phyloP scores from a whole-genome alignment of 2,329 filamentous ascomycete genomes.

The Thermothelomyces thermophilus region DNA sequence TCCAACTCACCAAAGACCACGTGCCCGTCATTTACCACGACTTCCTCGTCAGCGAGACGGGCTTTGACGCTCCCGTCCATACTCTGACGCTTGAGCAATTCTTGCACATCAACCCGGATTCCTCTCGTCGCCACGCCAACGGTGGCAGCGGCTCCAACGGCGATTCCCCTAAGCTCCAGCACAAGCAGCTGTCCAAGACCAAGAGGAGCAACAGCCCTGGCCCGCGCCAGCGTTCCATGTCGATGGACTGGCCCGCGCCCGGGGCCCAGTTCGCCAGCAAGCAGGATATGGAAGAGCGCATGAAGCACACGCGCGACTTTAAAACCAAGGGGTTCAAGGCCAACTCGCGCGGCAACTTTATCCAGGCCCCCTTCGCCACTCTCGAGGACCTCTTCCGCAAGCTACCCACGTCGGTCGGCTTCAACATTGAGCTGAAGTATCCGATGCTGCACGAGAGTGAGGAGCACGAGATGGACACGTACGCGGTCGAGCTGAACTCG shows the following conservation, averaged over 20 bases:
- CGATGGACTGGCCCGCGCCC: conserved; percentile 40
- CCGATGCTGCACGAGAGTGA: conserved; percentile 95
- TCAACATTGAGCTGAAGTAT: conserved; percentile 99
- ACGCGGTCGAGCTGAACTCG: conserved; percentile 89
- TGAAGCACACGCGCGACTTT: conserved; percentile 95
- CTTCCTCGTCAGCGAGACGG: conserved; percentile 94
- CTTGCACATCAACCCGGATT: conserved; percentile 68
- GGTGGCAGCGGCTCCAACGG: conserved; percentile 28
- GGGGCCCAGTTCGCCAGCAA: conserved; percentile 17
- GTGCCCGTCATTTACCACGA: conserved; percentile 98
- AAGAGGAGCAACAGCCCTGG: conserved; percentile 27
- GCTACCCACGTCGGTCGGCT: conserved; percentile 75
- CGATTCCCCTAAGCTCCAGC: conserved; percentile 21
- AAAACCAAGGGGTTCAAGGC: conserved; percentile 94
- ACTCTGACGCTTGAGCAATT: conserved; percentile 94
- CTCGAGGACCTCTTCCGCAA: conserved; percentile 87
- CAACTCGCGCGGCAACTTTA: conserved; percentile 88
- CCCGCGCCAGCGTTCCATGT: conserved; percentile 45
- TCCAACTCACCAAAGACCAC: conserved; percentile 97
- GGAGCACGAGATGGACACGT: conserved; percentile 93
- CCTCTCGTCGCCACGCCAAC: conserved; percentile 34
- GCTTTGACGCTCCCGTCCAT: conserved; percentile 93
- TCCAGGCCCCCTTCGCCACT: conserved; percentile 92
- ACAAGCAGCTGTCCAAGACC: conserved; percentile 27
- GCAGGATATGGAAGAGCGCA: conserved; percentile 60